Evolutionary conservation across 768 basidiomycete genomes (phyloP), one percentile per base, ranked within the genome.

Genomic region (Trichaptum fuscoviolaceum): DNA sequence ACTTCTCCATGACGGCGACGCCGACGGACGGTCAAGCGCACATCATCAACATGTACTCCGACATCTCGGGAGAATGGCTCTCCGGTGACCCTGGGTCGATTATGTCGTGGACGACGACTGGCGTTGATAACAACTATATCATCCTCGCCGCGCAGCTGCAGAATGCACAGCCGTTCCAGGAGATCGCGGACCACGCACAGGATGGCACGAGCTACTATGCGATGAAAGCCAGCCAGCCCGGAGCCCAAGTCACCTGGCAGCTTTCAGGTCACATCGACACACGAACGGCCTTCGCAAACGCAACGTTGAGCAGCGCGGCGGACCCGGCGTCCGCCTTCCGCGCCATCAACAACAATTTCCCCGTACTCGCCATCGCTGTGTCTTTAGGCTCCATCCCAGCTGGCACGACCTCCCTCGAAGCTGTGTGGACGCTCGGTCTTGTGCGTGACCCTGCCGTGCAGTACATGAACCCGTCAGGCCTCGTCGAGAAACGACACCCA

Each of bases 31-130:
- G 74, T 7, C 67, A 67, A 15, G 26, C 72, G 17, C 80, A 81
- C 66, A 15, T 27, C 15, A 74, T 79, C 7, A 76, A 80, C 65
- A 69, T 81, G 3, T 81, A 80, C 66, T 74, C 78, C 0, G 80
- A 81, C 65, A 75, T 81, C 60, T 79, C 74, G 62, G 77, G 71
- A 3, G 59, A 61, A 34, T 61, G 59, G 59, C 59, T 61, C 15
- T 61, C 59, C 15, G 59, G 59, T 17, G 18, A 61, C 59, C 23
- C 25, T 12, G 30, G 15, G 24, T 17, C 24, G 12, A 15, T 2
- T 9, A 25, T 25, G 25, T 25, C 24, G 15, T 61, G 59, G 59
- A 15, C 59, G 5, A 61, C 59, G 25, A 20, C 12, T 23, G 30
- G 30, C 15, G 24, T 34, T 9, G 59, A 61, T 24, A 52, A 12